Evolutionary conservation across 306 rosid genomes (phyloP), one percentile per base, ranked within the genome.

Genomic region (Citrullus colocynthis): DNA sequence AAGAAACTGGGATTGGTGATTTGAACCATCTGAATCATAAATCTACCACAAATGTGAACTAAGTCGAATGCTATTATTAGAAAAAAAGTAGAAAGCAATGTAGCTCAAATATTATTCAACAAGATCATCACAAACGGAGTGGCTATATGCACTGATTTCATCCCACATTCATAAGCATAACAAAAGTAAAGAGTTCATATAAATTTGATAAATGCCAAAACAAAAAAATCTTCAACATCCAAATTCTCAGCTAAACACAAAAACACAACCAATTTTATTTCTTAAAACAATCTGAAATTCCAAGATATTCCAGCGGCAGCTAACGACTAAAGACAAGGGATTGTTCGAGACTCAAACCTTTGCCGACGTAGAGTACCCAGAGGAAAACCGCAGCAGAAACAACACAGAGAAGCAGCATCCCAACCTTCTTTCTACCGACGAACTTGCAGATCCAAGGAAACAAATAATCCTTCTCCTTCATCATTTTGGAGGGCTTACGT

Each of bases 371-470:
- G 78, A 93, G 78, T 80, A 93, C 98, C 93, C 91, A 91, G 78
- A 85, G 73, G 88, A 91, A 93, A 85, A 89, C 95, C 41, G 78
- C 92, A 15, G 95, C 95, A 32, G 98, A 93, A 77, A 89, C 87
- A 82, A 84, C 51, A 80, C 86, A 93, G 17, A 93, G 93, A 63
- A 93, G 89, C 80, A 93, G 66, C 98, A 91, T 93, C 87, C 98
- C 97, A 30, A 93, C 96, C 89, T 87, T 91, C 84, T 87, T 93
- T 32, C 93, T 80, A 58, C 93, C 91, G 58, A 93, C 96, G 80
- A 91, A 84, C 89, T 93, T 93, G 84, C 74, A 88, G 93, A 93
- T 91, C 97, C 92, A 89, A 79, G 81, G 88, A 84, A 88, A 87
- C 75, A 85, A 62, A 75, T 84, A 87, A 66, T 93, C 98, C 88